Conservation (phyloP, 805 yeast genomes). For the Saccharomycopsis javanensis region DNA sequence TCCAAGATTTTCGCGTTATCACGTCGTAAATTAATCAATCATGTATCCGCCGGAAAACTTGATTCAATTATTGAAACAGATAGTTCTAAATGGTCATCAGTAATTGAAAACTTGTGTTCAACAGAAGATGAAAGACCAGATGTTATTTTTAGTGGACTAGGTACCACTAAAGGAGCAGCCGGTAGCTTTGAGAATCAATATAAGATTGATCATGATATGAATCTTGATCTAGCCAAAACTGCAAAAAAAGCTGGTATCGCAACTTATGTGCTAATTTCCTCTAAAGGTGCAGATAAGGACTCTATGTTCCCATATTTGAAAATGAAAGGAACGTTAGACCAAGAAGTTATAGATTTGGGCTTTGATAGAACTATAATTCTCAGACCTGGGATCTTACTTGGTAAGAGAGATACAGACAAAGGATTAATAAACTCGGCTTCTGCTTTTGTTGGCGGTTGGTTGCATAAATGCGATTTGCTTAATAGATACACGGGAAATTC, state of each 20-base stretch:
- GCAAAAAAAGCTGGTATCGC: constrained; percentile 63
- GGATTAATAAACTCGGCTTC: constrained; percentile 30
- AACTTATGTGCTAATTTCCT: constrained; percentile 58
- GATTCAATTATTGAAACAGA: constrained; percentile 36
- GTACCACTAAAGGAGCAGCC: constrained; percentile 64
- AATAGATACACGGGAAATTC: constrained; percentile 31
- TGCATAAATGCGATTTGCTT: constrained; percentile 25
- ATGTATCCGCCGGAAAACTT: constrained; percentile 24
- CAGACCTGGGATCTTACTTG: constrained; percentile 68
- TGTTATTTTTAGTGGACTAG: constrained; percentile 55
- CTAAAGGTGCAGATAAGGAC: constrained; percentile 48
- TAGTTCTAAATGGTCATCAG: constrained; percentile 41
- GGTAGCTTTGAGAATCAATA: constrained; percentile 65
- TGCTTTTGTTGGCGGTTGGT: constrained; percentile 26
- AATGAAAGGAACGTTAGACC: constrained; percentile 71
- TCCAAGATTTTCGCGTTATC: constrained; percentile 39
- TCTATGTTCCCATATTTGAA: constrained; percentile 54
- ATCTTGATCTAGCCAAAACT: constrained; percentile 56
- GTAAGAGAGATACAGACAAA: constrained; percentile 40
- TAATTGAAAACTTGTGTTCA: constrained; percentile 19
- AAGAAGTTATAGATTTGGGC: constrained; percentile 47
- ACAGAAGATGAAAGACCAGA: constrained; percentile 27
- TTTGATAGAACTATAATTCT: constrained; percentile 68
- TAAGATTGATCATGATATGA: constrained; percentile 66
- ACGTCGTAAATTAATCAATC: constrained; percentile 30